Evolutionary conservation across 768 basidiomycete genomes (phyloP).

Genomic region (Gymnopilus dilepis): DNA sequence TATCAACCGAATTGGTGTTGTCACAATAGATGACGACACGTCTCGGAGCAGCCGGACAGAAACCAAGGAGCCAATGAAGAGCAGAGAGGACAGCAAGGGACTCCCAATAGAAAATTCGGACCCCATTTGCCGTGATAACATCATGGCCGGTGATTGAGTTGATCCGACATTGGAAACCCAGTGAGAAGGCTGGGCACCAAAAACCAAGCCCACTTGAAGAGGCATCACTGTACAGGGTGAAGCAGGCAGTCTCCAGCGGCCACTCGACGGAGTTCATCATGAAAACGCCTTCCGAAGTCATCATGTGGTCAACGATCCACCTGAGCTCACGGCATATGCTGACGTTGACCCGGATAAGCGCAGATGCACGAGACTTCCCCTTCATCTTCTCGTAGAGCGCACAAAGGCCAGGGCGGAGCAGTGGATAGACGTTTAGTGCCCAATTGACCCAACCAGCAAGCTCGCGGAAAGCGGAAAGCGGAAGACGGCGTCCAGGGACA

Average conservation of each 20-base stretch:
- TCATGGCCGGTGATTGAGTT: too few relatives aligned
- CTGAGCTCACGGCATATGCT: slow-evolving; percentile 29
- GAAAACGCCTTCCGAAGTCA: slow-evolving; percentile 23
- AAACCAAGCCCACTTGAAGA: slow-evolving; percentile 33
- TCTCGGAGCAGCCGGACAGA: background rate
- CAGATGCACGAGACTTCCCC: slow-evolving; percentile 23
- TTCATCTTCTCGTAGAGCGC: slow-evolving; percentile 40
- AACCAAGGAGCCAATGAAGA: slow-evolving; percentile 1
- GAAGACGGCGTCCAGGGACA: background rate
- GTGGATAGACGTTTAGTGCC: slow-evolving; percentile 44
- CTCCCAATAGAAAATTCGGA: slow-evolving; percentile 36
- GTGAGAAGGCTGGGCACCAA: too few relatives aligned
- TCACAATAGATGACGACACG: slow-evolving; percentile 33
- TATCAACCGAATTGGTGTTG: slow-evolving; percentile 36
- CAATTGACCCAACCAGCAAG: slow-evolving; percentile 47
- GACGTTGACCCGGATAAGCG: slow-evolving; percentile 30
- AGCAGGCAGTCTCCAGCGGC: slow-evolving; percentile 19
- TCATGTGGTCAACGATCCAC: slow-evolving; percentile 38
- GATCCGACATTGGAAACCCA: too few relatives aligned
- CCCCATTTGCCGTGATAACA: too few relatives aligned
- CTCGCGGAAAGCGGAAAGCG: slow-evolving; percentile 22
- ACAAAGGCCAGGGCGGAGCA: slow-evolving; percentile 37
- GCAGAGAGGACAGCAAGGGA: slow-evolving; percentile 29
- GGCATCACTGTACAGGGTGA: slow-evolving; percentile 32
- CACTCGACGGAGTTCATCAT: slow-evolving; percentile 25